Percentiles rank a stretch among this genome's conserved stretches.
Conservation (phyloP, 2,329 filamentous ascomycete species). For the Amauroascus niger region DNA sequence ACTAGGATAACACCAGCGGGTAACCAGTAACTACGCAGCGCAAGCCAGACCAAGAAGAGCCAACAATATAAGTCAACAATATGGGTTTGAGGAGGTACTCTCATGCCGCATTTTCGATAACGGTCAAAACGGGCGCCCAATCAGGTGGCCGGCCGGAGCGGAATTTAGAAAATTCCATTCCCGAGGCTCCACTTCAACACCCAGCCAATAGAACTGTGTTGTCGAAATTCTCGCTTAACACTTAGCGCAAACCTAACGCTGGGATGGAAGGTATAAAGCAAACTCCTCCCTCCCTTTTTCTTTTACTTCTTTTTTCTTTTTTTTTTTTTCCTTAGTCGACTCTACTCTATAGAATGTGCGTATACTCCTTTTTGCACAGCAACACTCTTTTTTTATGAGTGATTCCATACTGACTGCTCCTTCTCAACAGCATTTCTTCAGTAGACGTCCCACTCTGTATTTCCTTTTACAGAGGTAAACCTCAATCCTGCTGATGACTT, state of each 20-base stretch:
- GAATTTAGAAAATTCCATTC: no score
- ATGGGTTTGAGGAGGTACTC: no score
- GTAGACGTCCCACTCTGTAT: constrained; percentile 84
- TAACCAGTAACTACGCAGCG: no score
- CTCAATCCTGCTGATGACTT: constrained; percentile 89
- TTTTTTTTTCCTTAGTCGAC: constrained; percentile 15
- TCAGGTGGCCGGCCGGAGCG: no score
- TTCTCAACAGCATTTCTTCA: constrained; percentile 70
- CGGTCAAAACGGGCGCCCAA: no score
- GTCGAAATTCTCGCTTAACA: not conserved
- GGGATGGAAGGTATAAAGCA: not conserved
- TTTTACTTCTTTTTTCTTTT: constrained; percentile 6
- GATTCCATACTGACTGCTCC: constrained; percentile 13
- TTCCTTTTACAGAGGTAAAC: constrained; percentile 84
- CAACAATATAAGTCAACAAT: no score
- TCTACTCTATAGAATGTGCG: constrained; percentile 19
- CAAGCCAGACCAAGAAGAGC: no score
- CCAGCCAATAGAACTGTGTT: not conserved
- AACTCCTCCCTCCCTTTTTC: not conserved
- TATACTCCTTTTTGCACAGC: constrained; percentile 5
- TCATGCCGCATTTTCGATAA: no score
- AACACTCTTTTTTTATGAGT: not conserved
- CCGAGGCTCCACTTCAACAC: not conserved
- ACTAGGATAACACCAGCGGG: no score
- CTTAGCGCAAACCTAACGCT: not conserved